A percentile compares a stretch with the other conserved stretches of the same genome.
Evolutionary conservation across 2,329 filamentous ascomycete species (phyloP).

Genomic region (Trichoderma gracile): DNA sequence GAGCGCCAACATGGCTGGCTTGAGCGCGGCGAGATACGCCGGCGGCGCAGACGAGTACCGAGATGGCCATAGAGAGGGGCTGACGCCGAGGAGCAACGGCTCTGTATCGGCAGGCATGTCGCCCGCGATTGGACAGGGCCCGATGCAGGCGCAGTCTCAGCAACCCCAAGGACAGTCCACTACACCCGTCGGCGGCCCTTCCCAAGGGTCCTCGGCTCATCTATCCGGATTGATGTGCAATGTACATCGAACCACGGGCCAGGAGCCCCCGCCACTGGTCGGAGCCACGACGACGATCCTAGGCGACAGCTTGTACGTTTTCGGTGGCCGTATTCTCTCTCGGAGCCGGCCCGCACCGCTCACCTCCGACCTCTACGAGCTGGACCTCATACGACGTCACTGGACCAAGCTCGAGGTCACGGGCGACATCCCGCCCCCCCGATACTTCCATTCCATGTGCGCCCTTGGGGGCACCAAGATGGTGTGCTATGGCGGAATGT

Average conservation of each 20-base stretch:
- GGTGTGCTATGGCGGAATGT: slow-evolving; percentile 98
- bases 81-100: slow-evolving; percentile 55
- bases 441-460: slow-evolving; percentile 98
- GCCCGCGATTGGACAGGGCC: slow-evolving; percentile 44
- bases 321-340: slow-evolving; percentile 86
- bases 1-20: slow-evolving; percentile 51
- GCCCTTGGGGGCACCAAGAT: slow-evolving; percentile 91
- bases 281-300: slow-evolving; percentile 94
- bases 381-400: slow-evolving; percentile 86
- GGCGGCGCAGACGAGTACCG: slow-evolving; percentile 33
- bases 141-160: slow-evolving; percentile 35
- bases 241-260: slow-evolving; percentile 82
- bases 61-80: slow-evolving; percentile 48
- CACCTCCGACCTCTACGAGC: slow-evolving; percentile 87
- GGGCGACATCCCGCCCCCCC: slow-evolving; percentile 83
- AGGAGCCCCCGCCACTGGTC: slow-evolving; percentile 86
- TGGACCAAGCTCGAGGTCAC: slow-evolving; percentile 87
- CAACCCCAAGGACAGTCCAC: slow-evolving; percentile 1
- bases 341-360: slow-evolving; percentile 75
- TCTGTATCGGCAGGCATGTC: slow-evolving; percentile 59
- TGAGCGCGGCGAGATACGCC: slow-evolving; percentile 47
- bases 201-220: slow-evolving; percentile 55
- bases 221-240: slow-evolving; percentile 69
- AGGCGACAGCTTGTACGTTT: slow-evolving; percentile 95
- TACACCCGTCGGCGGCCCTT: slow-evolving; percentile 44